Evolutionary conservation across 2,329 filamentous ascomycete species (phyloP), one percentile per base, ranked within the genome.

Genomic region (Ceratocystis colombiana): DNA sequence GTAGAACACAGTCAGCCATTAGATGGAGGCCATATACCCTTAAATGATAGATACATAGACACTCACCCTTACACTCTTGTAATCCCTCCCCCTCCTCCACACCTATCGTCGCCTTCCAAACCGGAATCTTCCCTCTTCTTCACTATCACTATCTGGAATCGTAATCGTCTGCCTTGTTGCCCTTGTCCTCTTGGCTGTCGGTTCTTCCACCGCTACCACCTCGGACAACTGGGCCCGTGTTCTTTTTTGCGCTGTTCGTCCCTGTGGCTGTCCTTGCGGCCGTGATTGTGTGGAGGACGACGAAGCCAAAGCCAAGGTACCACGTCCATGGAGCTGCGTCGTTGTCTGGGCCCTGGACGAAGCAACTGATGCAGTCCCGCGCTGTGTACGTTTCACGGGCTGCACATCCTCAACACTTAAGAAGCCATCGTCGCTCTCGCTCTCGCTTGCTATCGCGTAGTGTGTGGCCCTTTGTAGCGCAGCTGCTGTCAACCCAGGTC

Each of bases 71-170:
- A 1, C 45, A 17, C 62, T 20, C 22, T 53, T 6, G 50, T 28
- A 5, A 30, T 15, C 1, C 20, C 50, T 4, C 22, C 44, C 3
- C 17, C 3, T n/a, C 25, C 25, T 8, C 22, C 10, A 25, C 41
- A 50, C 62, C 64, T 72, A 80, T 71, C 76, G 76, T 71, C 81
- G 76, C 72, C 78, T 79, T 37, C 80, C 78, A 71, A 84, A 85
- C 65, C 77, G 77, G 71, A 85, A 85, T 69, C 79, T 79, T 7
- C 83, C 75, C 70, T 80, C 82, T 67, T 84, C 82, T 57, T 84
- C 82, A 68, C 80, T 83, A 44, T 83, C 79, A 57, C 75, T 77
- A 66, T 77, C 76, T 3, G 71, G 71, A 46, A 74, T 70, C 62
- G 74, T 74, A 1, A 74, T 69, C 5, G 74, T 72, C 67, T 77